Base-by-base conservation (phyloP, 257 asterid genomes). In the Gentiana straminea region DNA sequence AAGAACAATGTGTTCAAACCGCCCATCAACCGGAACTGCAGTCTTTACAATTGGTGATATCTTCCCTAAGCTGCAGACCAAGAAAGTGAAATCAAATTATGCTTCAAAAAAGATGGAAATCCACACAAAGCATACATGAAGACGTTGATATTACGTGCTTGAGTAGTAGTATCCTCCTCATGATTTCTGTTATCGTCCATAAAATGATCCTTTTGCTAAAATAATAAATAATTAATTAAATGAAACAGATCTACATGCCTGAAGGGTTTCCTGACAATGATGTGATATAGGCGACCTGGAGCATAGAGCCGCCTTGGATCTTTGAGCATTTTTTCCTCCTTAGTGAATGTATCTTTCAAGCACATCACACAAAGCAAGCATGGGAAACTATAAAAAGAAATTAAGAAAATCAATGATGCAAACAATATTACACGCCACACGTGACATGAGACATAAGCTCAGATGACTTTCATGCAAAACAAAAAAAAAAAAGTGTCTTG, bases 301-400 rank as follows among this genome's bases (percentile, higher is more conserved):
- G 97, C 98, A 66, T 92, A 92, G 49, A 92, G 77, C 49, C 98
- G 90, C 72, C 97, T 85, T 10, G 98, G 94, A 72, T 92, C 98
- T 73, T 81, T 78, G 52, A 92, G 86, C 97, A 78, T 87, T 79
- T 85, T 85, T 79, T 81, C 86, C 79, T 92, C 98, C 36, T 80
- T 59, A 35, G 94, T 88, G 82, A 89, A 92, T 7, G 97, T 92
- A 64, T 92, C 98, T 75, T 85, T 92, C 73, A 92, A 70, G 90
- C 98, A 92, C 84, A 74, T 75, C 67, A 92, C 57, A 84, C 98
- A 88, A 70, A 92, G 44, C 86, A 92, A 78, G 82, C 98, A 92
- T 9, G 98, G 98, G 67, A 92, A 83, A 74, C 98, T 92, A 70
- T 64, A 58, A 59, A 79, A 68, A 50, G 58, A 50, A n/a, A 63